Conservation (phyloP, 306 rosid species). For the Myrica gale region DNA sequence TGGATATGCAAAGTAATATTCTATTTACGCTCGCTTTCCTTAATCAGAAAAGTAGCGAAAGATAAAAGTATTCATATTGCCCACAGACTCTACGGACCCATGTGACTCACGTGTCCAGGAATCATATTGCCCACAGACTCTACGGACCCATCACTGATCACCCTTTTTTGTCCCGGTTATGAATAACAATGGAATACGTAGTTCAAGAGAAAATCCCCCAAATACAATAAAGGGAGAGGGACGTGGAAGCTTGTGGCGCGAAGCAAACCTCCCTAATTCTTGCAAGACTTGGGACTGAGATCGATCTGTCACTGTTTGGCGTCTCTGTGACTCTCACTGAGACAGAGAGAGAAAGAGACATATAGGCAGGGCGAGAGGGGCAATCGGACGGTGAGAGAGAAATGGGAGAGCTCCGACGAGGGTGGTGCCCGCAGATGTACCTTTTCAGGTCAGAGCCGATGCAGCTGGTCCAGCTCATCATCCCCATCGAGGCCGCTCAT, state of each 20-base stretch:
- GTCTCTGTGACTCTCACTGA: not conserved
- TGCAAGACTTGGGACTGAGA: not conserved
- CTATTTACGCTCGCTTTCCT: too few species aligned
- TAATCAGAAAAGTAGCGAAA: too few species aligned
- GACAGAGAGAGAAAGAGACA: constrained; percentile 6
- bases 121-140: not conserved
- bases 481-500: constrained; percentile 93
- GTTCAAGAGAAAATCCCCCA: not conserved
- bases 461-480: constrained; percentile 96
- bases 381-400: constrained; percentile 20
- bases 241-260: constrained; percentile 23
- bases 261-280: not conserved
- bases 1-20: too few species aligned
- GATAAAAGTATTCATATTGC: not conserved
- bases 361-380: constrained; percentile 36
- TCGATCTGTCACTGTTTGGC: not conserved
- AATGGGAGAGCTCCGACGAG: constrained; percentile 66
- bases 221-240: not conserved
- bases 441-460: constrained; percentile 97
- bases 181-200: not conserved
- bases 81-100: too few species aligned
- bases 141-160: not conserved
- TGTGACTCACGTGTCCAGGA: not conserved
- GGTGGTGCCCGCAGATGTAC: constrained; percentile 95
- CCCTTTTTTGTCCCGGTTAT: not conserved